phyloP scores from a whole-genome alignment of 768 basidiomycete species.

The Auricularia sp. region DNA sequence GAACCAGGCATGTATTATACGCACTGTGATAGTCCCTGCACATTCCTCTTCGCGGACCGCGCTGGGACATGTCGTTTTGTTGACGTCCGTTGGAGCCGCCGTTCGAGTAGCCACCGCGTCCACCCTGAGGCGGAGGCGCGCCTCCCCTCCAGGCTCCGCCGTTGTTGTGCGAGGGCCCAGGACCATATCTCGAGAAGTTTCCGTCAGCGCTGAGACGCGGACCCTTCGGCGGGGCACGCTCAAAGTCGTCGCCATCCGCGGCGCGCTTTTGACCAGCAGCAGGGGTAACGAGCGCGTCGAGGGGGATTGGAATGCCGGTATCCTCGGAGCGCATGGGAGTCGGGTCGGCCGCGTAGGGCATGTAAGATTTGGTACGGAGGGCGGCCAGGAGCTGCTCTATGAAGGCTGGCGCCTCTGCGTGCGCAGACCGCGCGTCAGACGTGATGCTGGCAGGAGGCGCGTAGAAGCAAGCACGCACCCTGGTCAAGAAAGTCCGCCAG shows the following conservation, averaged over 20 bases:
- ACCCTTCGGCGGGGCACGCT: conserved; percentile 56
- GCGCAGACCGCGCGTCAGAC: conserved; percentile 6
- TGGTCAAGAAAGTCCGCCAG: conserved; percentile 91
- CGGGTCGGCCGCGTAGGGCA: conserved; percentile 44
- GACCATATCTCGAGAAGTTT: conserved; percentile 51
- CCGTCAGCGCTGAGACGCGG: conserved; percentile 55
- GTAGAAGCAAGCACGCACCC: conserved; percentile 35
- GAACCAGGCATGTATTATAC: conserved; percentile 23
- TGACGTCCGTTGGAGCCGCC: neutral
- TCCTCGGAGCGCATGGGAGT: conserved; percentile 25
- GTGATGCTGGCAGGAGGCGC: neutral
- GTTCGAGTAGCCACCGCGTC: neutral
- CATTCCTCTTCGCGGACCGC: conserved; percentile 64
- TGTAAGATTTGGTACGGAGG: conserved; percentile 75
- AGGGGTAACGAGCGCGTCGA: conserved; percentile 51
- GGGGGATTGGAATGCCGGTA: conserved; percentile 70
- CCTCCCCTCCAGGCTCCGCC: neutral
- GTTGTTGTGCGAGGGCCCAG: neutral
- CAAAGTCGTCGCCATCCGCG: conserved; percentile 52
- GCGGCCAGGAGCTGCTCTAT: conserved; percentile 80
- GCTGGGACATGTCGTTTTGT: neutral
- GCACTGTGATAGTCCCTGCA: conserved; percentile 91
- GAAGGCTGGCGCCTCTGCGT: conserved; percentile 59
- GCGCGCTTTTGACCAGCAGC: conserved; percentile 51
- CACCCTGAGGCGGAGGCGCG: neutral